Evolutionary conservation across 441 rosid species (phyloP).

Genomic region (Eruca vesicaria): DNA sequence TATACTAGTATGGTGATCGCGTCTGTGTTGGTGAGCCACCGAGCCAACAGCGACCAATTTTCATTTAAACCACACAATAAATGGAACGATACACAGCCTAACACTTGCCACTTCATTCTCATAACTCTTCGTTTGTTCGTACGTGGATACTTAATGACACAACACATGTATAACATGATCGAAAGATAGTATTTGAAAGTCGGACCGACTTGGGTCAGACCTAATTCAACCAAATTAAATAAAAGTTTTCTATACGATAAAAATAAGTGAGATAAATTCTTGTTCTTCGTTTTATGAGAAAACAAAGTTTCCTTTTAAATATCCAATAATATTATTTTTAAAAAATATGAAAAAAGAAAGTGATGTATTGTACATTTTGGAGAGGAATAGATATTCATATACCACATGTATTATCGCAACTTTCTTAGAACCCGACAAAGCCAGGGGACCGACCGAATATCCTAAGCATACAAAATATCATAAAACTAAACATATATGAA

Average conservation of each 20-base stretch:
- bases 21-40: constrained; percentile 17
- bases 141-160: background rate
- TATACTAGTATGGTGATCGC: constrained; percentile 11
- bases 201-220: background rate
- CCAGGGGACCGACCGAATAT: background rate
- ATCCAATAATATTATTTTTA: background rate
- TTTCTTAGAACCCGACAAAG: background rate
- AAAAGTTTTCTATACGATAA: background rate
- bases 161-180: background rate
- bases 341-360: background rate
- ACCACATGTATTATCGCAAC: background rate
- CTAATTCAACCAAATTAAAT: background rate
- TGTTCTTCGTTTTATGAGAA: background rate
- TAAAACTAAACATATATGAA: background rate
- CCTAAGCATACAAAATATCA: background rate
- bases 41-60: constrained; percentile 18
- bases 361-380: background rate
- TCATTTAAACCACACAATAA: constrained; percentile 20
- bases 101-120: constrained; percentile 20
- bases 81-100: constrained; percentile 14
- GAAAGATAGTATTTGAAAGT: background rate
- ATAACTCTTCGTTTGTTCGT: constrained; percentile 18
- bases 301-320: background rate
- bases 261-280: background rate
- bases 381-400: background rate